Base-by-base conservation (phyloP, 257 asterid species). In the Nicotiana noctiflora region DNA sequence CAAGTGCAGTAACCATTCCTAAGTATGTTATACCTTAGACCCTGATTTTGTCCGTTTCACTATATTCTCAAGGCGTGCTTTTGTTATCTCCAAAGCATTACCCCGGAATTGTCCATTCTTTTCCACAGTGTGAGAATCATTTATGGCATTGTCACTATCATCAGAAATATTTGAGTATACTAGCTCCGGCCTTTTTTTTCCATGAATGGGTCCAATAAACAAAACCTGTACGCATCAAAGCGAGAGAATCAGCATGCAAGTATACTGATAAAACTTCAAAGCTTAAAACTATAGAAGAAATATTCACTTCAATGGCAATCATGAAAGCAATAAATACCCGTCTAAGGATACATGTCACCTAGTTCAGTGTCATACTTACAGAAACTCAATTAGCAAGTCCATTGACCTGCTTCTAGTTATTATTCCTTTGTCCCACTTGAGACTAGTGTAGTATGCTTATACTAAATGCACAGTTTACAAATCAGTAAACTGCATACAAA, bases 201-300 rank as follows among this genome's bases (percentile, higher is more conserved):
- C 97, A 81, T 88, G 90, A 81, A 95, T 83, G 7, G 94, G 96
- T 6, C 90, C 92, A 81, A 95, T 93, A 87, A 95, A 93, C 85
- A 95, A 85, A 67, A 93, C 89, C 99, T 95, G 89, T 84, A 84
- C 27, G 52, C 63, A 63, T 77, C 84, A 82, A 74, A 74, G 61
- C 49, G 60, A 72, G 2, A 67, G 61, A 53, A 79, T 75, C 37
- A 53, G 55, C 51, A 27, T 17, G 82, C 51, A 25, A 65, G 56
- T 31, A 49, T 66, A n/a, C 51, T 67, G 2, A 34, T 67, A 32
- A 34, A 67, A 8, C 9, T 2, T 34, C 53, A 67, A 67, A 37
- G 31, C 76, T 67, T 67, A 37, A 34, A 34, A n/a, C 18, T 17
- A 25, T 4, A 67, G 76, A 67, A n/a, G 23, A 34, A 61, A 34